phyloP scores from a whole-genome alignment of 345 rosid species.

The Cochlearia excelsa region DNA sequence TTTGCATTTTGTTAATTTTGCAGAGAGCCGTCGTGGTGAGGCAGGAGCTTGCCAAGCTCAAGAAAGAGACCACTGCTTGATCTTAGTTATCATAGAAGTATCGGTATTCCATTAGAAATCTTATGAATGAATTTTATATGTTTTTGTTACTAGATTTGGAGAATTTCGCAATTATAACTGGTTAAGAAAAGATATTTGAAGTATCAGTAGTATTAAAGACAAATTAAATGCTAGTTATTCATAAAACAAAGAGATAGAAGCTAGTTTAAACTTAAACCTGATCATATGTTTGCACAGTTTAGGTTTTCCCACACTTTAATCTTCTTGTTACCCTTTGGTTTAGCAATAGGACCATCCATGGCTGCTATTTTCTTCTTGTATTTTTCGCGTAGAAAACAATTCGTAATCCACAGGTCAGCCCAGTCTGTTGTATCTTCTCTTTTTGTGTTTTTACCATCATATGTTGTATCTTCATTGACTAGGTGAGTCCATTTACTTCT shows the following conservation, averaged over 20 bases:
- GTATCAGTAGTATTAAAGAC: no score
- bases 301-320: constrained; percentile 62
- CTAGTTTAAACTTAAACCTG: neutral
- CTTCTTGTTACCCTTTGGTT: constrained; percentile 80
- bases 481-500: constrained; percentile 77
- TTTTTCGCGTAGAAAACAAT: constrained; percentile 69
- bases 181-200: neutral
- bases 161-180: constrained; percentile 14
- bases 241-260: no score
- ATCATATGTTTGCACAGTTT: constrained; percentile 14
- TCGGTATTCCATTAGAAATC: constrained; percentile 3
- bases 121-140: constrained; percentile 21
- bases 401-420: constrained; percentile 45
- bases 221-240: no score
- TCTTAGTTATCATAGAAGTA: neutral
- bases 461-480: constrained; percentile 45
- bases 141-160: constrained; percentile 9
- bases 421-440: no score
- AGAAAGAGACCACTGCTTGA: constrained; percentile 35
- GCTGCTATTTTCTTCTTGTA: constrained; percentile 79
- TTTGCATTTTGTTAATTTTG: constrained; percentile 7
- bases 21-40: constrained; percentile 44
- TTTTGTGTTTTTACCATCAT: no score
- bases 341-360: constrained; percentile 53
- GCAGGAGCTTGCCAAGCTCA: constrained; percentile 49